These are phyloP conservation scores for Trichosporon sp. DNA, from an alignment of 1,284 basidiomycete genomes.

Conservation along the genomic window DNA sequence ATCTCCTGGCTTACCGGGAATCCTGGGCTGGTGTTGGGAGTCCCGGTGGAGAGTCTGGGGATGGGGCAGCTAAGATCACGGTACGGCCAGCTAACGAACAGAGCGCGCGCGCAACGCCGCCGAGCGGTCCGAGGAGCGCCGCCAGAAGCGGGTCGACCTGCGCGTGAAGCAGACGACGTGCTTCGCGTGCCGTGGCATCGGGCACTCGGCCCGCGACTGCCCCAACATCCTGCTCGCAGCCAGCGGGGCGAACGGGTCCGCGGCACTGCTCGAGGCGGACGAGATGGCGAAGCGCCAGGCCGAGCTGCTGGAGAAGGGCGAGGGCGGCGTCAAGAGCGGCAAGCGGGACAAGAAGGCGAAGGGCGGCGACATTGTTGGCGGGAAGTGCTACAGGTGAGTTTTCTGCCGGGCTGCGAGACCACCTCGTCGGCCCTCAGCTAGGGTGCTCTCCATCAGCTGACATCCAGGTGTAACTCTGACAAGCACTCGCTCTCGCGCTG, in stretches of 20 bases:
- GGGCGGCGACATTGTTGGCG: constrained; percentile 52
- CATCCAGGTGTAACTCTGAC: constrained; percentile 70
- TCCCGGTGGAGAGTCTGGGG: too few relatives aligned
- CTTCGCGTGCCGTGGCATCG: constrained; percentile 79
- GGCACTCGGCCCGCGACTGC: constrained; percentile 80
- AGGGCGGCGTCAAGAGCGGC: constrained; percentile 25
- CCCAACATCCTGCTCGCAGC: constrained; percentile 55
- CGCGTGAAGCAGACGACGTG: constrained; percentile 64
- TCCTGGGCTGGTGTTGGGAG: too few relatives aligned
- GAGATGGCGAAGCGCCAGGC: constrained; percentile 12
- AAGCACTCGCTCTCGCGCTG: constrained; percentile 75
- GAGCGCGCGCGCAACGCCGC: constrained; percentile 28
- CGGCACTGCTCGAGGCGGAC: constrained; percentile 25
- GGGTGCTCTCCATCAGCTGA: background rate
- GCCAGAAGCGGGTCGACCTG: constrained; percentile 63
- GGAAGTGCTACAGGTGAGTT: constrained; percentile 77
- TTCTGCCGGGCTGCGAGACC: too few relatives aligned
- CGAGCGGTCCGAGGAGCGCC: constrained; percentile 58
- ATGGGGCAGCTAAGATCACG: too few relatives aligned
- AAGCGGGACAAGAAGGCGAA: constrained; percentile 26
- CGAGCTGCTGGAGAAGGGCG: background rate
- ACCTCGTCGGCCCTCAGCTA: too few relatives aligned
- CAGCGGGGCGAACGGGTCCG: constrained; percentile 17
- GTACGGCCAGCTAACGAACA: constrained; percentile 12
- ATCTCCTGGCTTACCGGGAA: too few relatives aligned